Evolutionary conservation across 805 yeast genomes (phyloP), one percentile per base, ranked within the genome.

Genomic region (Isabelozyma pseudorhagii): DNA sequence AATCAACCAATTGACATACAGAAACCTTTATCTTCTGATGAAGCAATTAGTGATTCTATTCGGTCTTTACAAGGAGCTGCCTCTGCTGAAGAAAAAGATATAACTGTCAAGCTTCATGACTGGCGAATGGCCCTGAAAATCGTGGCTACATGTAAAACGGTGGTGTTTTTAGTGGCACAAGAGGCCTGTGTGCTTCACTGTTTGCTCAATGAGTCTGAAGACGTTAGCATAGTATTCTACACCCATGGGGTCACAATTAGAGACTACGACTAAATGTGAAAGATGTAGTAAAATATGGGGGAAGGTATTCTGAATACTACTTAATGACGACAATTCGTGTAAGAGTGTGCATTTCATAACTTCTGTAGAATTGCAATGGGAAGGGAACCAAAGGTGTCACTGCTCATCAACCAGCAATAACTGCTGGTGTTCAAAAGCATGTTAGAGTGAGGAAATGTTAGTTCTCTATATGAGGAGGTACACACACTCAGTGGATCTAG

Each of bases 111-210:
- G 55, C 67, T 82, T 21, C 79, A 72, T 56, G 89, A 86, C 61
- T 87, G 93, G 93, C 82, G 75, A 57, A 67, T 82, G 52, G 87
- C 89, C 1, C 72, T 83, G 5, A 79, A 72, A 58, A 72, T 87
- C 38, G 81, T 85, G 45, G 83, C 82, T 28, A 70, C 79, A 2
- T 83, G 89, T 60, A 80, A 81, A 49, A 81, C 82, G 6, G 80
- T 84, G 45, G 77, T 85, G 8, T 61, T 88, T 40, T 77, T 84
- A 34, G 69, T 88, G 25, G 74, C 83, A 8, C 71, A 75, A 40
- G 81, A 81, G 48, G 83, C 83, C 3, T 78, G 87, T 50, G 83
- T 84, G 0, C 67, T 88, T 43, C 89, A 85, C 60, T 84, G 92
- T 55, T 74, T 79, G 50, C 63, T 87, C 34, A 89, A 86, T 50